A percentile compares a stretch with the other conserved stretches of the same genome.
Conservation (phyloP, 2,329 filamentous ascomycete species). For the Cercospora canescens region DNA sequence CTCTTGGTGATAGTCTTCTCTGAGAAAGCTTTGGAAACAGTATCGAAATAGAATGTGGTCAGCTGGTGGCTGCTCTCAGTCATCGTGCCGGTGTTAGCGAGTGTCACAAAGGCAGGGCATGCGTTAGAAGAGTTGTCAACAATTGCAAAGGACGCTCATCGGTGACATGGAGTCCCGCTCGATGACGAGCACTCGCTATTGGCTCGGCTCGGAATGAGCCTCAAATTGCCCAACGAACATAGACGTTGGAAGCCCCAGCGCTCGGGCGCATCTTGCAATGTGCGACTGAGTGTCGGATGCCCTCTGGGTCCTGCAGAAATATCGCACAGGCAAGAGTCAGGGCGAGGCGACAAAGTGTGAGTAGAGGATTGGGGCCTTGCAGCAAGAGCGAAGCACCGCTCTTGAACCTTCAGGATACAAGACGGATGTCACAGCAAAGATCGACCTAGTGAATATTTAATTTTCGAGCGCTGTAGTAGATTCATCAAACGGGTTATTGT, state of each 20-base stretch:
- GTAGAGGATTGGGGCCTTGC: no score
- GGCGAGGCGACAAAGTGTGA: no score
- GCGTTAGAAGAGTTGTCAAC: background rate
- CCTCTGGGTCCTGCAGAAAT: no score
- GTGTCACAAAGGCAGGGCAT: background rate
- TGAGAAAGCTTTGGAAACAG: slow-evolving; percentile 18
- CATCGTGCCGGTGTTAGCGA: background rate
- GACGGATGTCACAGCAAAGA: no score
- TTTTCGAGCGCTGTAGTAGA: no score
- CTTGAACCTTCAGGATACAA: no score
- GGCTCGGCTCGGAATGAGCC: background rate
- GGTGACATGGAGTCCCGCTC: background rate
- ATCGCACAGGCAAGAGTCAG: no score
- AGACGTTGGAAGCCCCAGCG: background rate
- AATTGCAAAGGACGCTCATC: background rate
- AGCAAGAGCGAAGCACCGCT: no score
- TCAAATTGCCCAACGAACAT: background rate
- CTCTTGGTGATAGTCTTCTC: slow-evolving; percentile 21
- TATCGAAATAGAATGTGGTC: slow-evolving; percentile 25
- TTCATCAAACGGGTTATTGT: no score
- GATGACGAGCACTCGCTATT: background rate
- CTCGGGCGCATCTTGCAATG: background rate
- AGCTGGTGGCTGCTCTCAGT: slow-evolving; percentile 18
- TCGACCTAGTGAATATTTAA: no score
- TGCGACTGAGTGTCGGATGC: no score